phyloP scores from a whole-genome alignment of 2,329 filamentous ascomycete genomes.

The Pezicula neosporulosa region DNA sequence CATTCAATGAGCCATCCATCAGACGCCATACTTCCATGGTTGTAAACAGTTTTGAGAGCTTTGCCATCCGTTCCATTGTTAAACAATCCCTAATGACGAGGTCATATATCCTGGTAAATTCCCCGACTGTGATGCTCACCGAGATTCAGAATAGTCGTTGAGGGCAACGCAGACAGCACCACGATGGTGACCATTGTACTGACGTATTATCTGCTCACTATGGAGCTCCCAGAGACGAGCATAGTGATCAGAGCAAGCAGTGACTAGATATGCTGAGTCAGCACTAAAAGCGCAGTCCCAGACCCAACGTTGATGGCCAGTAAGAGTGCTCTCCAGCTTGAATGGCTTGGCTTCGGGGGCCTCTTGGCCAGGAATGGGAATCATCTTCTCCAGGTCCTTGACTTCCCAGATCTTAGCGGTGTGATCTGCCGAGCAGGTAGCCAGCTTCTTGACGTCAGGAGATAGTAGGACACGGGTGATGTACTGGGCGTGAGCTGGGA shows the following conservation, averaged over 20 bases:
- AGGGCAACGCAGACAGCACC: slow-evolving; percentile 70
- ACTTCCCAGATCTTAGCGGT: slow-evolving; percentile 97
- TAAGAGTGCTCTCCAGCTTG: slow-evolving; percentile 65
- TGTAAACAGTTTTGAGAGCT: neutral
- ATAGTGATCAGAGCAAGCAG: slow-evolving; percentile 72
- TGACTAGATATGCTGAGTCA: slow-evolving; percentile 71
- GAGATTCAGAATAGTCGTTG: slow-evolving; percentile 53
- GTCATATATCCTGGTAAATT: too few relatives aligned
- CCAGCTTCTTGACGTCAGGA: slow-evolving; percentile 70
- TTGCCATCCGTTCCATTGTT: neutral
- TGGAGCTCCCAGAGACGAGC: slow-evolving; percentile 69
- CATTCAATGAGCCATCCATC: too few relatives aligned
- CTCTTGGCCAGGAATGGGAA: slow-evolving; percentile 21
- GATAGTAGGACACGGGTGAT: slow-evolving; percentile 72
- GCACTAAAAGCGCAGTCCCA: slow-evolving; percentile 78
- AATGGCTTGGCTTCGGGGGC: slow-evolving; percentile 44
- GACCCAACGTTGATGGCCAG: slow-evolving; percentile 73
- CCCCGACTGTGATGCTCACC: slow-evolving; percentile 8
- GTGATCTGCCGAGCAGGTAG: slow-evolving; percentile 72
- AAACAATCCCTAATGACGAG: neutral
- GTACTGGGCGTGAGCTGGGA: slow-evolving; percentile 69
- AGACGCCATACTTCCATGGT: too few relatives aligned
- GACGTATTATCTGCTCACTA: slow-evolving; percentile 66
- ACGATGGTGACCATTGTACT: slow-evolving; percentile 74
- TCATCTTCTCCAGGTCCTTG: slow-evolving; percentile 57